Base-by-base conservation (phyloP, 1,284 basidiomycete genomes). In the Cerrena zonata region DNA sequence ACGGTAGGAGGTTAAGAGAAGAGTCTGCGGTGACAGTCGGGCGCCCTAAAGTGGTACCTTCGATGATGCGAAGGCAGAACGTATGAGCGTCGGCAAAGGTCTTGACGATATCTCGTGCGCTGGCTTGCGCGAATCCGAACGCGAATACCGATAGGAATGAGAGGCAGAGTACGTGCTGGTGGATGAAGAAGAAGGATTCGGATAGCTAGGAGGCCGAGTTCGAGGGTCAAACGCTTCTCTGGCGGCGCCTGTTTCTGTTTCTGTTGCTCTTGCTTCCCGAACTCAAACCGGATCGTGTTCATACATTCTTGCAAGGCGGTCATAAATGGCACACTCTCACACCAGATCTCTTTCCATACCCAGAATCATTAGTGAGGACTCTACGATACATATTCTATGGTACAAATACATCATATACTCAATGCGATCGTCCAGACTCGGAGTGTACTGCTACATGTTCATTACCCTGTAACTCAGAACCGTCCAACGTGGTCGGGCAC, bases 401-500 rank as follows among this genome's bases (percentile, higher is more conserved):
- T 47, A 36, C 27, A 47, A 42, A 50, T 30, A 44, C 26, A 50
- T 25, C 43, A 30, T n/a, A 2, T 50, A 50, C 7, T 19, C 27
- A 46, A 39, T n/a, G n/a, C n/a, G n/a, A n/a, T n/a, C n/a, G n/a
- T n/a, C n/a, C 4, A 48, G 12, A 13, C 26, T 48, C n/a, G 13
- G 36, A 10, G 15, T 24, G 5, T 38, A 22, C 5, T 13, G 13
- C 34, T 37, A 13, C 13, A 22, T 34, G 22, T 18, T 40, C 46
- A 23, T 27, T 58, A 48, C n/a, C n/a, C n/a, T n/a, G n/a, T n/a
- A n/a, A n/a, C n/a, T n/a, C n/a, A 62, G 50, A 62, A 60, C 30
- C 53, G 55, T 36, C 62, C 64, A 11, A 69, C 53, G 23, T 60
- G 55, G 48, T 61, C 61, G 56, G 75, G 66, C 21, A 86, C 75